Evolutionary conservation across 2,329 filamentous ascomycete species (phyloP), one percentile per base, ranked within the genome.

Genomic region (Leptodontidium sp.): DNA sequence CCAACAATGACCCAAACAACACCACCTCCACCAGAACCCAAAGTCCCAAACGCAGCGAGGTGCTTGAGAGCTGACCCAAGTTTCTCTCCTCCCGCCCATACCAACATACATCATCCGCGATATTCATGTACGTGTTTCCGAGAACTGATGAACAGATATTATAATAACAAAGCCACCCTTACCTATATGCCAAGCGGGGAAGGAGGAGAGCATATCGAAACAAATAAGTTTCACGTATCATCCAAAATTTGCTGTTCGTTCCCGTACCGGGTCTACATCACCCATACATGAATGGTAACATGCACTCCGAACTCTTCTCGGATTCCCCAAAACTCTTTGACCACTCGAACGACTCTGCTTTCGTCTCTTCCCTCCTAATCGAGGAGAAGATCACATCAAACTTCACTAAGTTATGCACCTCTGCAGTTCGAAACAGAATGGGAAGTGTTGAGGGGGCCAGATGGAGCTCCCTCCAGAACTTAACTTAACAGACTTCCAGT

Each of bases 121-220:
- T 47, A 43, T 11, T 32, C 43, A 40, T 62, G 43, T 62, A 43
- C 58, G 17, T 15, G 38, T 59, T 40, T 43, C 38, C n/a, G 32
- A 40, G n/a, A 61, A 4, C n/a, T 29, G 24, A 55, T 58, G 21
- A 24, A n/a, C 47, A 52, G 15, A 57, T 53, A 57, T 57, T 53
- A 57, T 57, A 40, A 62, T 49, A 29, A 32, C 32, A 55, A 62
- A 32, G 29, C 35, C 47, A 53, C 35, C 57, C 65, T 67, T 67
- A 62, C 49, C 57, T 67, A 67, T 63, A 67, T n/a, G 24, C 57
- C 65, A 40, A 24, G 21, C 29, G 43, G 29, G 29, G 29, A 32
- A 32, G 29, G 29, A 32, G 29, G 21, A 50, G 38, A 66, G 49
- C 47, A 62, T 67, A 62, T 62, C 58, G 65, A 67, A 67, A 61